These are phyloP conservation scores for Pachysandra terminalis DNA, from an alignment of 164 flowering plant species.

Conservation along the genomic window DNA sequence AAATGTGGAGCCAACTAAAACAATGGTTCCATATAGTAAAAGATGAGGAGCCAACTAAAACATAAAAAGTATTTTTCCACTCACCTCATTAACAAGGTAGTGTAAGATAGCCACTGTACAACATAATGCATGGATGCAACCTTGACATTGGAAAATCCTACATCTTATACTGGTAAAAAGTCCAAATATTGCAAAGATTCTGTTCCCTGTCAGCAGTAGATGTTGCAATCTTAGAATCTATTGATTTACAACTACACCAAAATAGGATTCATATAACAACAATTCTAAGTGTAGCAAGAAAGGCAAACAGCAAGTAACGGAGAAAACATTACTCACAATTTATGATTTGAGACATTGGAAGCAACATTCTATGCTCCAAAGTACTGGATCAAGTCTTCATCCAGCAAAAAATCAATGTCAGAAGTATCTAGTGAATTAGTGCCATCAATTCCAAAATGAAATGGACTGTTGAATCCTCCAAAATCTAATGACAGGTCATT, in stretches of 20 bases:
- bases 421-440: slow-evolving; percentile 26
- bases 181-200: background rate
- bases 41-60: background rate
- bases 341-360: background rate
- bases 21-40: background rate
- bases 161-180: background rate
- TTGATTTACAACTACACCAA: background rate
- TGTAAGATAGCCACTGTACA: background rate
- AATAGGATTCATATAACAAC: background rate
- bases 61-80: too few relatives aligned
- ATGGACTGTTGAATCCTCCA: slow-evolving; percentile 33
- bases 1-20: background rate
- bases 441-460: slow-evolving; percentile 29
- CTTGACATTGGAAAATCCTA: background rate
- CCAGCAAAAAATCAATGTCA: slow-evolving; percentile 29
- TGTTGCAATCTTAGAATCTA: background rate
- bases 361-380: slow-evolving; percentile 47
- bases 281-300: background rate
- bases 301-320: background rate
- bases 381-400: slow-evolving; percentile 42
- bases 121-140: background rate
- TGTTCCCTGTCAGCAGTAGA: background rate
- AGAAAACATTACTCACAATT: background rate
- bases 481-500: slow-evolving; percentile 34
- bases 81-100: background rate